Evolutionary conservation across 148 eudicot species (phyloP).

Genomic region (Talinum fruticosum): DNA sequence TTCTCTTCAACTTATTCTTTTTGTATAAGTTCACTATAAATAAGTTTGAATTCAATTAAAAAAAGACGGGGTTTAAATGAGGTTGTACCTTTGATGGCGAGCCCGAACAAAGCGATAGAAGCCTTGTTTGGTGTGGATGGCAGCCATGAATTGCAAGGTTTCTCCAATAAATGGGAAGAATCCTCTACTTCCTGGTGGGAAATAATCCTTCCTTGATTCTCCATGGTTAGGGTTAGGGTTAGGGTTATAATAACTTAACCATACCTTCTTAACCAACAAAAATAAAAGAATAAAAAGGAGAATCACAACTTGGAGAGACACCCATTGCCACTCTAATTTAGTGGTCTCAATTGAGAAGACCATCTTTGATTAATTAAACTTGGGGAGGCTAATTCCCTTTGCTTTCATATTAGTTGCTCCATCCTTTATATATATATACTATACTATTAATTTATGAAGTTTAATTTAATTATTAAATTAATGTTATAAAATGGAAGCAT

Average conservation of each 20-base stretch:
- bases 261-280: slow-evolving; percentile 23
- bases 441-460: neutral
- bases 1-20: too few species aligned
- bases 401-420: neutral
- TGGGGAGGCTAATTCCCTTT: neutral
- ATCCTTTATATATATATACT: neutral
- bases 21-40: too few species aligned
- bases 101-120: slow-evolving; percentile 42
- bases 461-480: neutral
- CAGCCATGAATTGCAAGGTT: slow-evolving; percentile 45
- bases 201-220: slow-evolving; percentile 10
- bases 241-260: neutral
- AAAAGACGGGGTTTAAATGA: neutral
- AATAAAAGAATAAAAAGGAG: slow-evolving; percentile 12
- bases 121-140: slow-evolving; percentile 38
- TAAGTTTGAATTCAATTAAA: too few species aligned
- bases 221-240: neutral
- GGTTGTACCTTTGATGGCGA: slow-evolving; percentile 34
- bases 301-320: neutral
- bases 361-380: neutral
- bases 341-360: neutral
- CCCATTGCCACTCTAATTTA: neutral
- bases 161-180: slow-evolving; percentile 42
- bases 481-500: neutral
- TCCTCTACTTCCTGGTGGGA: slow-evolving; percentile 40